Evolutionary conservation across 805 yeast species (phyloP).

Genomic region (Candida rishiriensis): DNA sequence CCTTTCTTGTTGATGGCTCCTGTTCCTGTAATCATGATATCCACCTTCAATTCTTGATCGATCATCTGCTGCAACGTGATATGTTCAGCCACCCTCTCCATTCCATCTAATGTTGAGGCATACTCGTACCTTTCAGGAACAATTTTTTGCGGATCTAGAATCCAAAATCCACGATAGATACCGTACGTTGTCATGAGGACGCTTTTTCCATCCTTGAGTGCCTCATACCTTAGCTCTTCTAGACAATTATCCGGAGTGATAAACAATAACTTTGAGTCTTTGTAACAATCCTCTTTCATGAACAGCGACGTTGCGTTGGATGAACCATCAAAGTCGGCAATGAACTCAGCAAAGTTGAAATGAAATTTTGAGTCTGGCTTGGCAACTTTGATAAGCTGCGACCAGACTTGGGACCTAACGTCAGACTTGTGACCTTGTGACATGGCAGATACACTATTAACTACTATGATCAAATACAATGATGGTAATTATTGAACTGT

Average conservation of each 20-base stretch:
- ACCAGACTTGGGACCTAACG: conserved; percentile 25
- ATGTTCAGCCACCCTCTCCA: conserved; percentile 24
- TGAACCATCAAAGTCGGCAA: conserved; percentile 30
- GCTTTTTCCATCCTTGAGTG: conserved; percentile 22
- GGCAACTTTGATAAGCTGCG: conserved; percentile 25
- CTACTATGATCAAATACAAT: no score
- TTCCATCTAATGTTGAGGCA: conserved; percentile 29
- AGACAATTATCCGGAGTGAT: conserved; percentile 31
- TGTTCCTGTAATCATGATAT: conserved; percentile 29
- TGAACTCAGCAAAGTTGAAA: conserved; percentile 28
- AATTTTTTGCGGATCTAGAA: conserved; percentile 22
- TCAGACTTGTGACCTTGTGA: conserved; percentile 16
- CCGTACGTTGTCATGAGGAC: conserved; percentile 29
- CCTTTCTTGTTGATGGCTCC: conserved; percentile 30
- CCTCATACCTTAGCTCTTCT: conserved; percentile 22
- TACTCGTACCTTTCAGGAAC: conserved; percentile 15
- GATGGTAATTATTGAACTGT: no score
- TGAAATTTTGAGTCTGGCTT: conserved; percentile 28
- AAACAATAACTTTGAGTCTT: conserved; percentile 15
- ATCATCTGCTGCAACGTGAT: conserved; percentile 17
- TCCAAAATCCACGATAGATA: conserved; percentile 26
- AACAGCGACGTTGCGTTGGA: conserved; percentile 18
- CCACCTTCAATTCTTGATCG: conserved; percentile 12
- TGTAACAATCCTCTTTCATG: conserved; percentile 11
- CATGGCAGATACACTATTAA: no score